Evolutionary conservation across 768 basidiomycete genomes (phyloP).

Genomic region (Leucocoprinus leucothites): DNA sequence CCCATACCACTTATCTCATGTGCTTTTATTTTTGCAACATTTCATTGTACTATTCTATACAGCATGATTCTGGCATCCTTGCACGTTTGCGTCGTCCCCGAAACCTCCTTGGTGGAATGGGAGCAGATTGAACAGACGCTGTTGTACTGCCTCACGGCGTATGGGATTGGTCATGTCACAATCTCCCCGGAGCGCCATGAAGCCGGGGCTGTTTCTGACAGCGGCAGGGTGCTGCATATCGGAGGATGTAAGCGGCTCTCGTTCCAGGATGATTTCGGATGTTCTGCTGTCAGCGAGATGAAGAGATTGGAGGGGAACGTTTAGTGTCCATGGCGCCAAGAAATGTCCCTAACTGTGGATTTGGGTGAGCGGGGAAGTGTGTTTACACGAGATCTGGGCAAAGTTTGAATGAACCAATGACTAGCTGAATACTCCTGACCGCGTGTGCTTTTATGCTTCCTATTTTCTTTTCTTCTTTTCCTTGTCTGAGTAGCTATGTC

Average conservation of each 20-base stretch:
- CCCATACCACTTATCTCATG: background rate
- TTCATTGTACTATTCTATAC: no score
- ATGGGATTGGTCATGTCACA: constrained; percentile 53
- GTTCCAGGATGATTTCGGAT: constrained; percentile 39
- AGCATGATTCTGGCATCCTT: constrained; percentile 50
- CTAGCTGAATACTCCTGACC: no score
- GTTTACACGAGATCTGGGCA: no score
- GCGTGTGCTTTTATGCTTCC: no score
- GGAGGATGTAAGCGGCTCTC: constrained; percentile 30
- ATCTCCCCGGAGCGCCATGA: constrained; percentile 48
- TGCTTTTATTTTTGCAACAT: background rate
- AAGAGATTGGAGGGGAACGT: constrained; percentile 21
- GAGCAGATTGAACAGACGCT: constrained; percentile 44
- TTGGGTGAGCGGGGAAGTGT: no score
- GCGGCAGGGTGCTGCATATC: constrained; percentile 20
- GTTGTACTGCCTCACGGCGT: constrained; percentile 49
- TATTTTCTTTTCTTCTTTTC: no score
- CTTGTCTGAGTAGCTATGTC: no score
- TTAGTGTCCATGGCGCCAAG: no score
- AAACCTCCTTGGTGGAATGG: constrained; percentile 48
- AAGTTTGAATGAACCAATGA: no score
- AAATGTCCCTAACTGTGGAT: no score
- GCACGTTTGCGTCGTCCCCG: constrained; percentile 47
- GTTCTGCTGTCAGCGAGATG: constrained; percentile 36
- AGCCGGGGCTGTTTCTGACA: constrained; percentile 22